Base-by-base conservation (phyloP, 805 yeast genomes). In the Yarrowia sp. region DNA sequence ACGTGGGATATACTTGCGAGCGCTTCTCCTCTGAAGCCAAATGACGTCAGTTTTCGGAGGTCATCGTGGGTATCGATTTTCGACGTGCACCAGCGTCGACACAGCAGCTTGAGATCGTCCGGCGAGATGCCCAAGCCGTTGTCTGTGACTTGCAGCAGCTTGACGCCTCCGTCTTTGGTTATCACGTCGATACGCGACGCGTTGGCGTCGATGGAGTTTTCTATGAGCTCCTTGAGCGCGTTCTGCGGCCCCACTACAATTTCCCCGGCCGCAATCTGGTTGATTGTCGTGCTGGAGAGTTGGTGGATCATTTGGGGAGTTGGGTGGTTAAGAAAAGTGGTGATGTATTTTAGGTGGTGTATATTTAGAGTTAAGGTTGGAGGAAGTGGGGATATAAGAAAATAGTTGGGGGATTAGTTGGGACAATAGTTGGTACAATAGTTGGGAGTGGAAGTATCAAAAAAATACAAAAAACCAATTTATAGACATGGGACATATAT, bases 1-100 rank as follows among this genome's bases (percentile, higher is more conserved):
- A 95, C 88, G 74, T 94, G 97, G 0, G 97, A 92, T 9, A 95
- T 93, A 74, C 95, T 88, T 1, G 98, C 97, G 60, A 95, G 80
- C 0, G 99, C 99, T 77, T 95, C 99, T 15, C 99, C 99, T 67
- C 99, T 82, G 76, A 95, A 95, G 5, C 99, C 99, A 76, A 92
- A 92, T 0, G 98, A 93, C 24, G 84, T 79, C 30, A 95, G 85
- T 4, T 82, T 76, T 61, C 80, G 79, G 68, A 95, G 82, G 75
- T 95, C 99, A 63, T 90, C 94, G 75, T 90, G 94, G 9, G 78
- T 81, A 0, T 77, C 70, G 30, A 95, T 78, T 76, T 95, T 95
- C 0, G 98, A 92, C 0, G 99, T 95, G 24, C 98, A 91, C 78
- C 92, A 94, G 33, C 99, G 79, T 74, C 91, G 90, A 75, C 98